Base-by-base conservation (phyloP, 2,329 filamentous ascomycete genomes). In the Fusarium pilosicola region DNA sequence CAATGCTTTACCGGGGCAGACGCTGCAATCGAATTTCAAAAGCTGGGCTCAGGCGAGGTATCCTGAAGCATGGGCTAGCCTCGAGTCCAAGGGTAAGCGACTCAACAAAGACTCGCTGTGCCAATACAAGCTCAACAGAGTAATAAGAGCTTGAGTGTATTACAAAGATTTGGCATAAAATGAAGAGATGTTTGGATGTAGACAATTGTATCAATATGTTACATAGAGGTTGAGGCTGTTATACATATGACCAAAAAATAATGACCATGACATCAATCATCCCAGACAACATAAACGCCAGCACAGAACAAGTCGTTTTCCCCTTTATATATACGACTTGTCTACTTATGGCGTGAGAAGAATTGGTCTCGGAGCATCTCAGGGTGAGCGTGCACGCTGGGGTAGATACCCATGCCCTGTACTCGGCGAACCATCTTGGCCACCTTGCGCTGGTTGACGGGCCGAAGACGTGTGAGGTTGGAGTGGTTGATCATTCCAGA, bases 341-440 rank as follows among this genome's bases (percentile, higher is more conserved):
- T 62, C 65, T 68, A 77, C 60, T 74, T 58, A 54, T 65, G 61
- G 41, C 57, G 70, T 8, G 73, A 67, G 68, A 78, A 83, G 76
- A 83, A 83, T 26, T 81, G 71, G 18, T 82, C 77, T 65, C 86
- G 85, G 74, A 97, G 81, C 65, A 97, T 86, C 82, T 97, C 93
- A 7, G 96, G 96, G 84, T 99, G 96, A 74, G 87, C 86, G 85
- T 99, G 94, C 62, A 97, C 92, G 81, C 92, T 97, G 30, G 96
- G 96, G 88, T 98, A 95, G 69, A 98, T 86, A 22, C 96, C 96
- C 80, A 98, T 88, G 3, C 95, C 96, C 78, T 98, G 92, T 26
- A 94, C 92, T 77, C 96, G 89, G 74, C 96, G 88, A 78, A 99
- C 93, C 60, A 97, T 96, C 86, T 97, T 98, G 71, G 96, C 93